Conservation (phyloP, 1,139 yeast species). For the Kodamaea alishanica region DNA sequence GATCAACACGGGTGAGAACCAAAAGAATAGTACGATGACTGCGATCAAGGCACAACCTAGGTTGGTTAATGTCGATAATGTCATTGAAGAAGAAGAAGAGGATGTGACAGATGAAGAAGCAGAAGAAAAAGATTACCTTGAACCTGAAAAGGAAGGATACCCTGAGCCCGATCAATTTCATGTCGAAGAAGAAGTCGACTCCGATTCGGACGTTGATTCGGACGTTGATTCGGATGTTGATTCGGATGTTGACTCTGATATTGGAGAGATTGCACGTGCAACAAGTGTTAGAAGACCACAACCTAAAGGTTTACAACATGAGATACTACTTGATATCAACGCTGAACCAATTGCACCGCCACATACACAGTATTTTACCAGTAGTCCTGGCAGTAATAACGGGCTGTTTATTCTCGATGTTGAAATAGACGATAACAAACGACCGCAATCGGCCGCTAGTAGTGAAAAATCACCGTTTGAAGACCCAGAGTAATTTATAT, state of each 20-base stretch:
- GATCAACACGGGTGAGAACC: slow-evolving; percentile 6
- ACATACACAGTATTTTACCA: slow-evolving; percentile 3
- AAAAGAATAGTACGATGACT: slow-evolving; percentile 42
- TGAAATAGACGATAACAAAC: slow-evolving; percentile 24
- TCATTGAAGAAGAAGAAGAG: slow-evolving; percentile 50
- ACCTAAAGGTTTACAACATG: slow-evolving; percentile 1
- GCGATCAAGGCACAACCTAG: slow-evolving; percentile 71
- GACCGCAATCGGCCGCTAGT: slow-evolving; percentile 12
- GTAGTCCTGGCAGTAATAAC: slow-evolving; percentile 4
- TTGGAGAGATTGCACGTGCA: slow-evolving; percentile 46
- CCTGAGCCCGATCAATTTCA: slow-evolving; percentile 3
- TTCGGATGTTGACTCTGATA: slow-evolving; percentile 46
- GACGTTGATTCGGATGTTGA: slow-evolving; percentile 19
- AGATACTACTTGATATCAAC: slow-evolving; percentile 8
- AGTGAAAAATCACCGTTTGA: slow-evolving; percentile 31
- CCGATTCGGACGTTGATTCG: neutral
- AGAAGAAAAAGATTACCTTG: slow-evolving; percentile 14
- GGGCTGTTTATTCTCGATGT: slow-evolving; percentile 39
- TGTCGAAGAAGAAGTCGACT: neutral
- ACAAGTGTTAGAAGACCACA: slow-evolving; percentile 31
- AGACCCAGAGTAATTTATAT: slow-evolving; percentile 20
- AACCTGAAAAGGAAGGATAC: slow-evolving; percentile 12
- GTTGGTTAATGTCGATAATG: slow-evolving; percentile 54
- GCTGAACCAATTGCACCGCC: slow-evolving; percentile 6
- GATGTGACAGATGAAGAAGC: slow-evolving; percentile 26